A percentile compares a stretch with the other conserved stretches of the same genome.
These are phyloP conservation scores for Murraya koenigii DNA, from an alignment of 345 rosid species.

Conservation along the genomic window DNA sequence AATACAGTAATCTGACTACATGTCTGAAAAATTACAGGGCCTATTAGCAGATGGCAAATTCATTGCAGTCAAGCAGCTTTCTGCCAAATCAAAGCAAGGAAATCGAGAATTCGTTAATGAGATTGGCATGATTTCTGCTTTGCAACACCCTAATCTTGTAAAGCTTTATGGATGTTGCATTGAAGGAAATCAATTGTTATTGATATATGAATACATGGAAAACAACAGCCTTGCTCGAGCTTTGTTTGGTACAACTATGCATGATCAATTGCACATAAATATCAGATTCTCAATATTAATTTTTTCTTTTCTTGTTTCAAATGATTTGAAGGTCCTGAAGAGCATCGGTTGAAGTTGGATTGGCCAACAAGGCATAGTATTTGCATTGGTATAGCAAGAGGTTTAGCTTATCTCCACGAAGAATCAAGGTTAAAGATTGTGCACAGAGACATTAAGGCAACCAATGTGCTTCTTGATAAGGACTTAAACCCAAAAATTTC, in stretches of 20 bases:
- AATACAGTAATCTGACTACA: no score
- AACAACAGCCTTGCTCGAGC: conserved; percentile 64
- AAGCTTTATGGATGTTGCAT: conserved; percentile 25
- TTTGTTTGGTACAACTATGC: conserved; percentile 43
- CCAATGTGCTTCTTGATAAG: no score
- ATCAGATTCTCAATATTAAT: not conserved
- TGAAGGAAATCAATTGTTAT: conserved; percentile 54
- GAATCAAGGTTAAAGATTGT: conserved; percentile 22
- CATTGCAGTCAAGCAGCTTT: conserved; percentile 64
- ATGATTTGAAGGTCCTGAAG: no score
- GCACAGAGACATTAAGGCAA: no score
- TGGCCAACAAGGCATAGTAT: conserved; percentile 63
- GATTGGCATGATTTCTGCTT: conserved; percentile 47
- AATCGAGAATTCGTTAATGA: conserved; percentile 10
- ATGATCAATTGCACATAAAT: not conserved
- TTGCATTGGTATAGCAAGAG: conserved; percentile 67
- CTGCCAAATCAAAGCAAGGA: conserved; percentile 70
- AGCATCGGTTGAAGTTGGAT: conserved; percentile 15
- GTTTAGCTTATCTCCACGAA: conserved; percentile 64
- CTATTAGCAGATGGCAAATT: conserved; percentile 43
- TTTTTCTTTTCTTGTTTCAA: not conserved
- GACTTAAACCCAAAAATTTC: no score
- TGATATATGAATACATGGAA: conserved; percentile 71
- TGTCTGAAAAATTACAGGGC: conserved; percentile 37
- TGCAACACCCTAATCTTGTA: conserved; percentile 16